Conservation (phyloP, 345 rosid species). For the Hibiscus mutabilis region DNA sequence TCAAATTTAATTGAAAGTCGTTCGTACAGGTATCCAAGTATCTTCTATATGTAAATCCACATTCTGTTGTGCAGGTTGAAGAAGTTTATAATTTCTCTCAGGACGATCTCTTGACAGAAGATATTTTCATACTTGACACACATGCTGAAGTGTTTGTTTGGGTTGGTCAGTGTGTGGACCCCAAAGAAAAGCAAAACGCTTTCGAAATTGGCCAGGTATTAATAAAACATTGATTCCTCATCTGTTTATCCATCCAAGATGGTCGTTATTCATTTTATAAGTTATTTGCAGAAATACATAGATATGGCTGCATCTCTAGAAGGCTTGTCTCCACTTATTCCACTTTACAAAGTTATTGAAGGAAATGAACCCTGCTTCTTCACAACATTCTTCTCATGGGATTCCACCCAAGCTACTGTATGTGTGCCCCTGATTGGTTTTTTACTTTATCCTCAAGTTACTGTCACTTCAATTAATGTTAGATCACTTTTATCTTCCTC, state of each 20-base stretch:
- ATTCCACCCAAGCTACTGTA: constrained; percentile 73
- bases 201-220: constrained; percentile 89
- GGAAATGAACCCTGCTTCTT: constrained; percentile 97
- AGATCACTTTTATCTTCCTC: neutral
- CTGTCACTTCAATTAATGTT: neutral
- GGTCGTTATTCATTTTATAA: constrained; percentile 13
- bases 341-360: constrained; percentile 81
- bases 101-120: constrained; percentile 95
- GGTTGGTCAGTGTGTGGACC: constrained; percentile 84
- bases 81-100: constrained; percentile 90
- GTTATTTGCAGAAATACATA: constrained; percentile 66
- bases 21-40: constrained; percentile 11
- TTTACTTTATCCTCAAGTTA: constrained; percentile 9
- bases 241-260: constrained; percentile 3
- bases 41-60: constrained; percentile 17
- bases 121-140: constrained; percentile 82
- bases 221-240: constrained; percentile 7
- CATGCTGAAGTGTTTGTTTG: constrained; percentile 94
- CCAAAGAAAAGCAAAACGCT: constrained; percentile 81
- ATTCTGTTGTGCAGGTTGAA: constrained; percentile 56
- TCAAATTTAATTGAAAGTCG: constrained; percentile 14
- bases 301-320: constrained; percentile 74
- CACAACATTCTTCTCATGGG: constrained; percentile 87
- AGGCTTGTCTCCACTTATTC: constrained; percentile 75
- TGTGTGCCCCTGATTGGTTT: constrained; percentile 18